Conservation (phyloP, 495 filamentous ascomycete genomes). For the Penicillium manginii region DNA sequence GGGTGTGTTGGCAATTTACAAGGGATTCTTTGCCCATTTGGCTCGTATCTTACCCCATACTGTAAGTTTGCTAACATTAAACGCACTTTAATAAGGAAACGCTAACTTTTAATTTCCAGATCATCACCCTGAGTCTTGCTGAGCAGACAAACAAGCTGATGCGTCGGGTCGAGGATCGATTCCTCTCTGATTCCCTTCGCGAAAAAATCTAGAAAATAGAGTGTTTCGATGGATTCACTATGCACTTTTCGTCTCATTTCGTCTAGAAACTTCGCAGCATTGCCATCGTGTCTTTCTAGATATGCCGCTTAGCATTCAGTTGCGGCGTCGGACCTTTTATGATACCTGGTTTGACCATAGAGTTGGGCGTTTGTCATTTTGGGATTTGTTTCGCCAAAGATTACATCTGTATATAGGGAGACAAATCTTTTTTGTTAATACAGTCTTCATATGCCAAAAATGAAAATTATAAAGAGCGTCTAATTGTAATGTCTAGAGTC, state of each 20-base stretch:
- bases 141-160: slow-evolving; percentile 97
- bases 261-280: slow-evolving; percentile 9
- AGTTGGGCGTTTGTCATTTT: slow-evolving; percentile 12
- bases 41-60: slow-evolving; percentile 95
- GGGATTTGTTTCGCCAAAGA: neutral
- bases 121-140: slow-evolving; percentile 88
- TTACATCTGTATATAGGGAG: neutral
- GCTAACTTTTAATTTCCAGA: slow-evolving; percentile 45
- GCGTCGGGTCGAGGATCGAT: slow-evolving; percentile 70
- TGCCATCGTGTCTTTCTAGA: slow-evolving; percentile 9
- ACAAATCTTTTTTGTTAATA: neutral
- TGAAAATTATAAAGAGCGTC: no score
- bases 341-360: slow-evolving; percentile 21
- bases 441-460: neutral
- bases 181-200: slow-evolving; percentile 57
- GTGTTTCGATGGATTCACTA: slow-evolving; percentile 4
- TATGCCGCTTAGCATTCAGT: slow-evolving; percentile 6
- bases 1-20: slow-evolving; percentile 92
- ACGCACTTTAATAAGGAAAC: neutral
- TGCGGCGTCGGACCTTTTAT: slow-evolving; percentile 7
- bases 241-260: slow-evolving; percentile 6
- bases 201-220: slow-evolving; percentile 44
- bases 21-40: slow-evolving; percentile 94
- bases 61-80: slow-evolving; percentile 40
- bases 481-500: no score